Conservation (phyloP, 2,329 filamentous ascomycete species). For the Neofusicoccum sp. region DNA sequence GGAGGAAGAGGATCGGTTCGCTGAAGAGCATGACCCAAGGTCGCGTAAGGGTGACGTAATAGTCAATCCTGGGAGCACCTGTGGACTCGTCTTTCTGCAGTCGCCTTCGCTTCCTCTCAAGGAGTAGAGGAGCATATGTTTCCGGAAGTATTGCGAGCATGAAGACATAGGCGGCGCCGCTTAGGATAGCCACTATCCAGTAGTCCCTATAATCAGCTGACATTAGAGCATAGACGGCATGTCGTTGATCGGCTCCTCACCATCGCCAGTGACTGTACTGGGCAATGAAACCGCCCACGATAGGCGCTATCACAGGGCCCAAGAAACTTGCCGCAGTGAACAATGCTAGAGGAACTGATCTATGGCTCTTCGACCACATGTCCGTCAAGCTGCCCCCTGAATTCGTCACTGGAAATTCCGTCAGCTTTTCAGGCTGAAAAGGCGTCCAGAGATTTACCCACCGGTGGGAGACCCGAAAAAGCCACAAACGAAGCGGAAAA, state of each 20-base stretch:
- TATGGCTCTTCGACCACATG: constrained; percentile 77
- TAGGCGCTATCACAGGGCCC: constrained; percentile 44
- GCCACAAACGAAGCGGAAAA: constrained; percentile 55
- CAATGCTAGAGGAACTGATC: constrained; percentile 68
- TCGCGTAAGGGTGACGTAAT: constrained; percentile 25
- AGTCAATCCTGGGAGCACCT: constrained; percentile 8
- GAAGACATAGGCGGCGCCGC: constrained; percentile 28
- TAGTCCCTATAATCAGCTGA: constrained; percentile 45
- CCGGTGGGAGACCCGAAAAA: constrained; percentile 65
- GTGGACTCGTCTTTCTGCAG: neutral
- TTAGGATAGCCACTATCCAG: constrained; percentile 82
- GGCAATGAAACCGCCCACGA: constrained; percentile 58
- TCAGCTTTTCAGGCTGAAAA: too few relatives aligned
- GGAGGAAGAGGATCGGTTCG: constrained; percentile 75
- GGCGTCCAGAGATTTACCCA: constrained; percentile 51
- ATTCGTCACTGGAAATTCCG: constrained; percentile 19
- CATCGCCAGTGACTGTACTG: constrained; percentile 62
- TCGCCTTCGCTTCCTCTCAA: neutral
- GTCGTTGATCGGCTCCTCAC: constrained; percentile 41
- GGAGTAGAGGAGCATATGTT: constrained; percentile 67
- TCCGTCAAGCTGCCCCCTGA: constrained; percentile 60
- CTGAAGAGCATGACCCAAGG: constrained; percentile 51
- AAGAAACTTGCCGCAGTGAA: constrained; percentile 55
- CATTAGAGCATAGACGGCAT: constrained; percentile 25
- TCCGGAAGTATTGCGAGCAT: constrained; percentile 57